These are phyloP conservation scores for Aureobasidium melanogenum DNA, from an alignment of 2,329 filamentous ascomycete genomes.

Conservation along the genomic window DNA sequence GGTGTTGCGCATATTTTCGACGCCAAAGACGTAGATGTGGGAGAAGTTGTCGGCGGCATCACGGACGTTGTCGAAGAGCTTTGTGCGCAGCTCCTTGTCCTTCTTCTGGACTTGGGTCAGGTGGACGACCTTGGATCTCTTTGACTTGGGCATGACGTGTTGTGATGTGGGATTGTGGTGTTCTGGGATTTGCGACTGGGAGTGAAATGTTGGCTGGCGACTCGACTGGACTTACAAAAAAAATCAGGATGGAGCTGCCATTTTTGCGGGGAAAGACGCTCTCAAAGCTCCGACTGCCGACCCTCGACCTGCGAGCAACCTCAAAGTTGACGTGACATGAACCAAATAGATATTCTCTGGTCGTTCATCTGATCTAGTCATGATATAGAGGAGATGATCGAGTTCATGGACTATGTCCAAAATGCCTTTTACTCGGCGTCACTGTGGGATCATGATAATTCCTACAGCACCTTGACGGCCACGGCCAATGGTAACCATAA, in stretches of 20 bases:
- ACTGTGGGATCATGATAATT: constrained; percentile 85
- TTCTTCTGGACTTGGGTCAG: constrained; percentile 90
- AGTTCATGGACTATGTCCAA: constrained; percentile 97
- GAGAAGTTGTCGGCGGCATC: constrained; percentile 77
- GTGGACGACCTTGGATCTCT: constrained; percentile 81
- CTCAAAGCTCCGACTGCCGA: constrained; percentile 1
- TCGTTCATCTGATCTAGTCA: not conserved
- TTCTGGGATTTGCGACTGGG: not conserved
- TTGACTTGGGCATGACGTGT: constrained; percentile 89
- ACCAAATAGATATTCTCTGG: not conserved
- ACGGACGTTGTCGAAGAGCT: constrained; percentile 81
- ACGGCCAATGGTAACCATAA: constrained; percentile 59
- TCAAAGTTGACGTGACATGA: not conserved
- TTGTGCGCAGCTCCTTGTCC: constrained; percentile 79
- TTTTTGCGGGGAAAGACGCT: not conserved
- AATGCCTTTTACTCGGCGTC: constrained; percentile 80
- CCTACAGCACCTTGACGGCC: constrained; percentile 76
- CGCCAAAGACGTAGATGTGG: constrained; percentile 84
- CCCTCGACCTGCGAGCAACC: not conserved
- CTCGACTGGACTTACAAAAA: not conserved
- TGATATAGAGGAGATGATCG: constrained; percentile 55
- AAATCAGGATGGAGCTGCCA: constrained; percentile 4
- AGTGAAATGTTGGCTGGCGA: not conserved
- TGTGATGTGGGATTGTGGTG: constrained; percentile 11
- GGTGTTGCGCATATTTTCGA: constrained; percentile 97